Base-by-base conservation (phyloP, 2,329 filamentous ascomycete species). In the Penicillium sp. region DNA sequence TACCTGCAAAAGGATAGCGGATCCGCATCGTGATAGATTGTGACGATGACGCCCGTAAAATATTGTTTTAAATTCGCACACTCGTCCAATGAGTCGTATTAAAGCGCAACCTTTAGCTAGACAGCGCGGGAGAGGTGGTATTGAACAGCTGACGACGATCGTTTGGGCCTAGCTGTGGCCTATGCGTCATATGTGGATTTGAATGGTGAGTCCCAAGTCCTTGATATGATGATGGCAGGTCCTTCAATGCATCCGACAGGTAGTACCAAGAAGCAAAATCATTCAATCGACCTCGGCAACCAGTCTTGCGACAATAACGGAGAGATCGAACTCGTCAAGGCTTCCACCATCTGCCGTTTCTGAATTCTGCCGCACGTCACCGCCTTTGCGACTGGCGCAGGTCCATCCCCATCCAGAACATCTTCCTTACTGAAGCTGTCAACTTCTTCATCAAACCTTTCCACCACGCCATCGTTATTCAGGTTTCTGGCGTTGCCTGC, bases 1-100 rank as follows among this genome's bases (percentile, higher is more conserved):
- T 82, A 95, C 93, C 91, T 81, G 92, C 92, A 76, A 97, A 96
- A 59, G 91, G 90, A 72, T 93, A 86, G 74, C 93, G 88, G 81
- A 97, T 92, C 79, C 91, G 91, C 90, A 96, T 95, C 26, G 67
- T 77, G 68, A 59, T n/a, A 28, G 28, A 50, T 26, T 30, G n/a
- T 26, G 24, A 40, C 4, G 13, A 26, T 4, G 4, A n/a, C 7
- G 28, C 1, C 7, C 13, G 24, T 30, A 19, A 15, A 8, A n/a
- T 28, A 15, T n/a, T 40, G 10, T 8, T 17, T 7, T 54, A 1
- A 19, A 24, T 2, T 15, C 30, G 26, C 38, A 53, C 40, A 15
- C 35, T 45, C 35, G 17, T 51, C 19, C 5, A 5, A 17, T 33
- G 7, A 44, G 42, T 13, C 19, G 58, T 47, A 22, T 53, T 56